Base-by-base conservation (phyloP, 2,329 filamentous ascomycete genomes). In the Diaporthe sp. region DNA sequence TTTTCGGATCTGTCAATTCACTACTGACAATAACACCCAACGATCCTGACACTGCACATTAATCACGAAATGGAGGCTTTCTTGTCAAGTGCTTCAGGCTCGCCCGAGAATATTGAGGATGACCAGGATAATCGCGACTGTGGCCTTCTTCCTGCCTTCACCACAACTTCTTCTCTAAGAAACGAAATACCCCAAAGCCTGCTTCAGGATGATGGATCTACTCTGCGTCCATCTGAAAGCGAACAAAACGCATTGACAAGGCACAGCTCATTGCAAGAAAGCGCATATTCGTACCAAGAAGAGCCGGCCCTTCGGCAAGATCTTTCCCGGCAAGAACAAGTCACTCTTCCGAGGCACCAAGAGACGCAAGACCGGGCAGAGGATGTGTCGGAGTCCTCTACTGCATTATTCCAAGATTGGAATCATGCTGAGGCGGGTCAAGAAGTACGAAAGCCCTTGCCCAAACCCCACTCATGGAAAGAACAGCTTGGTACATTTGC, bases 251-350 rank as follows among this genome's bases (percentile, higher is more conserved):
- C 13, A 12, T 42, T 2, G 37, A 17, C 22, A 25, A 58, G 1
- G 55, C 55, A 22, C 17, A 20, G 3, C 7, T 58, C n/a, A 12
- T 1, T 20, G 28, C 55, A 58, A 58, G 55, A 58, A 37, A 4
- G 1, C 55, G 10, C 17, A 0, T 10, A 22, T 37, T 34, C 17
- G 0, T 8, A 0, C 1, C 1, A 1, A 58, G 55, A 37, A 4
- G 31, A 58, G 17, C 55, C 31, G 4, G 0, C 5, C 4, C 55
- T 37, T 7, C 31, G 7, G 20, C 31, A 58, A 37, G 31, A 58
- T 58, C 0, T 4, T 28, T 34, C 20, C 20, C 20, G 10, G 31
- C 17, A 58, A 13, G 31, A n/a, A n/a, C 20, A 58, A 37, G 3
- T 20, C 7, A 13, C 7, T 13, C 3, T 37, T 2, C 9, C 9